Base-by-base conservation (phyloP, 1,139 yeast species). In the Pichia inconspicua region DNA sequence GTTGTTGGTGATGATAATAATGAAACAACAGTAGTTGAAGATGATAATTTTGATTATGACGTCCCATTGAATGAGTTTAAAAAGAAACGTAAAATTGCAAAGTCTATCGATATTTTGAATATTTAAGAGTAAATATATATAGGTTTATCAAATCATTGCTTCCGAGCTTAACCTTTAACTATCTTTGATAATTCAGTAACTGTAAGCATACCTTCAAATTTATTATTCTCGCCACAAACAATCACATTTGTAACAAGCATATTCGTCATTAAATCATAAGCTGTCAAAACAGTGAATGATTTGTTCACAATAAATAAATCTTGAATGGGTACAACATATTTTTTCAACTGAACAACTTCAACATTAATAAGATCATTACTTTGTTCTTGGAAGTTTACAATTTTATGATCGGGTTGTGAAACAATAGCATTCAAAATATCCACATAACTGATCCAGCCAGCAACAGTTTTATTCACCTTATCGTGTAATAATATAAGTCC, bases 231-330 rank as follows among this genome's bases (percentile, higher is more conserved):
- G 15, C 31, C 27, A 28, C 58, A 54, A 30, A 61, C 56, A 45
- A 60, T 60, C 10, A 61, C 43, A 35, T 57, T 54, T 11, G 56
- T 55, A 25, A 60, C 41, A 19, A 59, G 59, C 53, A 67, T 47
- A 44, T 62, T 60, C 41, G 63, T 63, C 45, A 67, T 58, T 25
- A 66, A 52, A 40, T 64, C 64, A 46, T 63, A 64, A 1, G 58
- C 60, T 1, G 68, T 63, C 22, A 63, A 47, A 22, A 65, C 49
- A 22, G 61, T 53, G 34, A 58, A 50, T 4, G 55, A 47, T 5
- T 60, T 46, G 17, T 59, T 56, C 7, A 66, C 59, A 0, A 54
- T 51, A 5, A 55, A 42, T 31, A 61, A 41, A 5, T 60, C 51
- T 40, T 50, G 17, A 25, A 32, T 38, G 12, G 42, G 36, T 1